Percentiles rank a stretch among this genome's conserved stretches.
These are phyloP conservation scores for Eutrema salsugineum DNA, from an alignment of 441 rosid species.

Conservation along the genomic window DNA sequence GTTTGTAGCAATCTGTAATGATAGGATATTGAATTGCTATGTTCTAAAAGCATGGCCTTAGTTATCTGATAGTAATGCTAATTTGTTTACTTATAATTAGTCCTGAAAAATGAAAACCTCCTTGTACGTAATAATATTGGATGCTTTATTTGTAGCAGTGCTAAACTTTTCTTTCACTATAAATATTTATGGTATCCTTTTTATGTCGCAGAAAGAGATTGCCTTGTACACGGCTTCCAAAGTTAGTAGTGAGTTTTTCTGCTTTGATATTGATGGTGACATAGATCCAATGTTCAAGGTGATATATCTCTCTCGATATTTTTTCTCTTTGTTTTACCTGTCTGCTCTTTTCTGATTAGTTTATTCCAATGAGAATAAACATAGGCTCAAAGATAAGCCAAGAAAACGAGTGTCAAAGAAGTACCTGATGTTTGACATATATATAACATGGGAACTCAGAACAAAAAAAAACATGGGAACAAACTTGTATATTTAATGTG, in stretches of 20 bases:
- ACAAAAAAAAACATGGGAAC: not conserved
- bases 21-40: not conserved
- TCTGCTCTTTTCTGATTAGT: not conserved
- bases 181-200: conserved; percentile 12
- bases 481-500: not conserved
- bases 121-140: not conserved
- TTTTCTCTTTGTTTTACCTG: not conserved
- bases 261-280: conserved; percentile 97
- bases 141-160: not conserved
- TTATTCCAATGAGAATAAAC: not conserved
- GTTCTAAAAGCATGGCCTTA: not conserved
- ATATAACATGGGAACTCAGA: not conserved
- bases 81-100: not conserved
- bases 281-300: conserved; percentile 97
- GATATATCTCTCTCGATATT: conserved; percentile 19
- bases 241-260: conserved; percentile 70
- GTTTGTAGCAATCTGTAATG: not conserved
- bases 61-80: conserved; percentile 6
- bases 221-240: conserved; percentile 96
- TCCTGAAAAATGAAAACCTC: not conserved
- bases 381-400: not conserved
- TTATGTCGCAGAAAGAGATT: conserved; percentile 84
- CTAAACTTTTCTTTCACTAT: not conserved
- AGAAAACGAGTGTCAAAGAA: not conserved
- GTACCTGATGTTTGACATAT: not conserved